Percentiles rank a stretch among this genome's conserved stretches.
phyloP scores from a whole-genome alignment of 495 filamentous ascomycete species.

The Aspergillus haitiensis region DNA sequence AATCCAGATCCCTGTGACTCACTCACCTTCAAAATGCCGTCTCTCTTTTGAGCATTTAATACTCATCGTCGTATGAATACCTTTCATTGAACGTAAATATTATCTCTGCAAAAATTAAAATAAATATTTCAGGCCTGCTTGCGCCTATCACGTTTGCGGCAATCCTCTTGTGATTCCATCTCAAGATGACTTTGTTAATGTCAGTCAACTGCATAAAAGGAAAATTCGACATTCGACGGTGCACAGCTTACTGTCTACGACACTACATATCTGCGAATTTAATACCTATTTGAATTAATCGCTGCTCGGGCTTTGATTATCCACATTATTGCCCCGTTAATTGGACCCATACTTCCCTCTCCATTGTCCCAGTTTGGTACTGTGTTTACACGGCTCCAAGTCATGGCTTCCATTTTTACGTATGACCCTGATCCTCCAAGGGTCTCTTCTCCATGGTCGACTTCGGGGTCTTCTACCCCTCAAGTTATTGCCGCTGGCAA shows the following conservation, averaged over 20 bases:
- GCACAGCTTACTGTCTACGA: conserved; percentile 9
- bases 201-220: conserved; percentile 9
- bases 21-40: conserved; percentile 25
- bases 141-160: not conserved
- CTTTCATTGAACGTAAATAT: not conserved
- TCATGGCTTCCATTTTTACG: conserved; percentile 94
- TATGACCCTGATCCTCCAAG: conserved; percentile 85
- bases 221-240: conserved; percentile 12
- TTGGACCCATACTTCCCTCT: not conserved
- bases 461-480: conserved; percentile 47
- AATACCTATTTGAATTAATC: conserved; percentile 11
- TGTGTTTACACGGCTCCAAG: not conserved
- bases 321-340: too few relatives aligned
- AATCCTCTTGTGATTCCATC: conserved; percentile 2
- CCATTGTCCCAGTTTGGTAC: not conserved
- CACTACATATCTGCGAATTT: conserved; percentile 4
- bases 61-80: conserved; percentile 7
- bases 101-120: not conserved
- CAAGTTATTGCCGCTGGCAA: conserved; percentile 26
- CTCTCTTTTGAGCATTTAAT: conserved; percentile 7
- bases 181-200: conserved; percentile 29
- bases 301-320: not conserved
- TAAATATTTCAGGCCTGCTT: not conserved
- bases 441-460: conserved; percentile 87
- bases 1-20: conserved; percentile 16